A percentile compares a stretch with the other conserved stretches of the same genome.
phyloP scores from a whole-genome alignment of 495 filamentous ascomycete genomes.

The Aspergillus cristatus region DNA sequence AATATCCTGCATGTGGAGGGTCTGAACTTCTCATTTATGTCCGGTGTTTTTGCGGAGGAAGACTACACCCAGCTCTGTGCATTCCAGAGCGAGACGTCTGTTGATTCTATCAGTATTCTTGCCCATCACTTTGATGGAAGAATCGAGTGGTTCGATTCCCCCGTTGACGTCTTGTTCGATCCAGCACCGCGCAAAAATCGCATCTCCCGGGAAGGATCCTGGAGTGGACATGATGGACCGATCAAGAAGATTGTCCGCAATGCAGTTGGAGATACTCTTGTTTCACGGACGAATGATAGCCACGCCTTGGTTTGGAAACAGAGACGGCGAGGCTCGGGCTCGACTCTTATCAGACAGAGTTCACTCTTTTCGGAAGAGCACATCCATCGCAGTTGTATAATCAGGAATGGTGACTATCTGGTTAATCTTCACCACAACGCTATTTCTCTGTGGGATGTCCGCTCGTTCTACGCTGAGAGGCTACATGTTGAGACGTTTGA shows the following conservation, averaged over 20 bases:
- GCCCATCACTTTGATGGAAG: constrained; percentile 81
- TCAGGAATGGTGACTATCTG: constrained; percentile 66
- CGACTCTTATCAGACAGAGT: constrained; percentile 57
- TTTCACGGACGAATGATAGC: constrained; percentile 71
- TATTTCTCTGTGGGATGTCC: constrained; percentile 75
- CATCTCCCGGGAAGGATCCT: constrained; percentile 49
- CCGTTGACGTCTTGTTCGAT: constrained; percentile 74
- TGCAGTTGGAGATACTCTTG: constrained; percentile 64
- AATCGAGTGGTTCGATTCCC: constrained; percentile 71
- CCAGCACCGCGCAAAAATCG: constrained; percentile 58
- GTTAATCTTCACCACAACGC: constrained; percentile 71
- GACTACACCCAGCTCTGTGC: constrained; percentile 63
- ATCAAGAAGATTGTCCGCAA: constrained; percentile 82
- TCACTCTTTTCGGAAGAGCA: constrained; percentile 59
- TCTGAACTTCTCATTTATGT: constrained; percentile 55
- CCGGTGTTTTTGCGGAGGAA: constrained; percentile 28
- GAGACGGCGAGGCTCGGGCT: constrained; percentile 28
- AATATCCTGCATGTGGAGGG: constrained; percentile 79
- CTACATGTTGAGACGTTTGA: constrained; percentile 52
- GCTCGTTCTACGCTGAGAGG: constrained; percentile 42
- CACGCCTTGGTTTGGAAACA: constrained; percentile 83
- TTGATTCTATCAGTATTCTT: constrained; percentile 62
- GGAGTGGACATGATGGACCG: constrained; percentile 76
- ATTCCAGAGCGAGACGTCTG: constrained; percentile 53
- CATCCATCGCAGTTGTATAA: constrained; percentile 73